Evolutionary conservation across 1,284 basidiomycete genomes (phyloP), one percentile per base, ranked within the genome.

Genomic region (Peniophora sp.): DNA sequence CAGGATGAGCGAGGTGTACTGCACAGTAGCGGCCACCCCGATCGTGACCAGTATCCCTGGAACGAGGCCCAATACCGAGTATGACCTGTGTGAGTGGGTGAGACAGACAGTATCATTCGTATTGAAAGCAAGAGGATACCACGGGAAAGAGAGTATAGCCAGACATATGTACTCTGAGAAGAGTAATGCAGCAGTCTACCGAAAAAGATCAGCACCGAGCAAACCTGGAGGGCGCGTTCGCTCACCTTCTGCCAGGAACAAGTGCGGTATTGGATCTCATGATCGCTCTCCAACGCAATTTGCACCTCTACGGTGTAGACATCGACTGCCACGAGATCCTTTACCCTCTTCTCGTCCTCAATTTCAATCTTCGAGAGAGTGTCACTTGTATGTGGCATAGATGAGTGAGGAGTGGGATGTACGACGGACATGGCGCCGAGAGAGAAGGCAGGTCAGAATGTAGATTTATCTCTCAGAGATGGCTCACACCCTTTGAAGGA

Each of bases 1-100:
- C 8, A 81, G 69, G 18, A 77, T 64, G 47, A 75, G 68, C 3
- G 74, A 70, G 0, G 71, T 74, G 54, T 72, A 73, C 24, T 68
- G 58, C 43, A 69, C 62, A 18, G 58, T 63, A 9, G 58, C 62
- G 9, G 69, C 70, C 39, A 73, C 67, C 12, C 65, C 60, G 14
- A 75, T 47, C 0, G 74, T 76, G 10, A 75, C 64, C 41, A 78
- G 60, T 17, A 76, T 60, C 3, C 74, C 75, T 2, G 76, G 70
- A 5, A 76, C 76, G 52, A 81, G 62, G 1, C 76, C 78, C 27
- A 82, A 73, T 18, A 80, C 72, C 15, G 77, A 75, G 61, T 72
- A 79, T 2, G 76, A 76, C 66, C 70, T 73, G 54, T 37, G 58
- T 60, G 9, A 63, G 6, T 6, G 27, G 5, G 27, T 6, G 27